Base-by-base conservation (phyloP, 2,329 filamentous ascomycete genomes). In the Pleomassaria siparia region DNA sequence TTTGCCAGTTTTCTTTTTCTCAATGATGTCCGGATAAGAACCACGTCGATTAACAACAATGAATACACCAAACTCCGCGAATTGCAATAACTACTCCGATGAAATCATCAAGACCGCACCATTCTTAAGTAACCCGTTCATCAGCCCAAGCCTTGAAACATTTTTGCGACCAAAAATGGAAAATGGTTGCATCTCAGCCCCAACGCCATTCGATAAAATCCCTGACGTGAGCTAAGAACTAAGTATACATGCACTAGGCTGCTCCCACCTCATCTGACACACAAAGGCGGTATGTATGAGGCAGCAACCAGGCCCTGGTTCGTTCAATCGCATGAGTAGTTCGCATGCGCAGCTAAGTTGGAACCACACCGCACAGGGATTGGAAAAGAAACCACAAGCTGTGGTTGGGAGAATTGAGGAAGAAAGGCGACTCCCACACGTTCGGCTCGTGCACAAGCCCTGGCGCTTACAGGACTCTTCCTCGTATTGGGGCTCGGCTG, bases 111-210 rank as follows among this genome's bases (percentile, higher is more conserved):
- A 20, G 35, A 20, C 10, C 10, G 13, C n/a, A 13, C 7, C 35
- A 9, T 3, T 15, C n/a, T 37, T 37, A 22, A 22, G 35, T 35
- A 35, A 11, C 10, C 18, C 10, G 3, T 20, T 20, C 35, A 37
- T 20, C 24, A 37, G 35, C 35, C 18, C 20, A 9, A 37, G 13
- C 35, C 35, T 37, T 7, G 5, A 13, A 12, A 9, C 32, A 6
- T 36, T 16, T n/a, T n/a, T n/a, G 4, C 12, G 20, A 22, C 35
- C 35, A 37, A 37, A 37, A 22, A 16, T 37, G 35, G 35, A 22
- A 37, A 37, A 37, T 37, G 35, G 35, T 9, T 24, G 7, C 20
- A 35, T 35, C 35, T 37, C 35, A 37, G 35, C 35, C 35, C 35
- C 35, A 37, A 13, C 35, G 35, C 35, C 18, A 20, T 18, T 20